Conservation (phyloP, 495 filamentous ascomycete genomes). For the Penicillium argentinense region DNA sequence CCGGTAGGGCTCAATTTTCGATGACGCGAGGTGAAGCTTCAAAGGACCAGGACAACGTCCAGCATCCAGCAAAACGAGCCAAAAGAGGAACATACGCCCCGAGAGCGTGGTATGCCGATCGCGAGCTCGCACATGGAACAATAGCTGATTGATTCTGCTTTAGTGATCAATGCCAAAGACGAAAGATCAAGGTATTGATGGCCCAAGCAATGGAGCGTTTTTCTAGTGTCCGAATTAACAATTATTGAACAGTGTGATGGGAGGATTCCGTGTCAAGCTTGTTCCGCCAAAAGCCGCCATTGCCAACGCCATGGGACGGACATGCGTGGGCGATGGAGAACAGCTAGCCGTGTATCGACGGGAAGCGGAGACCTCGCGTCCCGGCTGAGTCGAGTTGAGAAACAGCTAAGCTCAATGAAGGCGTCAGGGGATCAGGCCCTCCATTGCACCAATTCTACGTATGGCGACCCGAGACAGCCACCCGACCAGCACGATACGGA, state of each 20-base stretch:
- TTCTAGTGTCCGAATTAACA: background rate
- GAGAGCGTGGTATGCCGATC: slow-evolving; percentile 30
- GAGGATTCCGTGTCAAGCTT: slow-evolving; percentile 20
- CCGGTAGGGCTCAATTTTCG: too few relatives aligned
- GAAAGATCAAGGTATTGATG: slow-evolving; percentile 25
- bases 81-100: slow-evolving; percentile 26
- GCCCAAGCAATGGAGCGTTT: background rate
- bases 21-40: background rate
- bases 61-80: slow-evolving; percentile 7
- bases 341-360: background rate
- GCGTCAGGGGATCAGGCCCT: too few relatives aligned
- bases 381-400: slow-evolving; percentile 13
- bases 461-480: too few relatives aligned
- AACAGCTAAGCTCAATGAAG: slow-evolving; percentile 4
- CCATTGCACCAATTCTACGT: too few relatives aligned
- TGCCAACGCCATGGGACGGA: slow-evolving; percentile 18
- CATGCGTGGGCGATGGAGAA: slow-evolving; percentile 23
- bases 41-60: background rate
- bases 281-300: slow-evolving; percentile 7
- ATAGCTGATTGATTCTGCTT: too few relatives aligned
- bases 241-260: slow-evolving; percentile 24
- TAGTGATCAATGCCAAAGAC: slow-evolving; percentile 21
- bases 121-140: too few relatives aligned
- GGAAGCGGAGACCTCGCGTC: slow-evolving; percentile 1
- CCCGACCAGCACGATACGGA: too few relatives aligned